Evolutionary conservation across 2,329 filamentous ascomycete species (phyloP), one percentile per base, ranked within the genome.

Genomic region (Alternaria triticina): DNA sequence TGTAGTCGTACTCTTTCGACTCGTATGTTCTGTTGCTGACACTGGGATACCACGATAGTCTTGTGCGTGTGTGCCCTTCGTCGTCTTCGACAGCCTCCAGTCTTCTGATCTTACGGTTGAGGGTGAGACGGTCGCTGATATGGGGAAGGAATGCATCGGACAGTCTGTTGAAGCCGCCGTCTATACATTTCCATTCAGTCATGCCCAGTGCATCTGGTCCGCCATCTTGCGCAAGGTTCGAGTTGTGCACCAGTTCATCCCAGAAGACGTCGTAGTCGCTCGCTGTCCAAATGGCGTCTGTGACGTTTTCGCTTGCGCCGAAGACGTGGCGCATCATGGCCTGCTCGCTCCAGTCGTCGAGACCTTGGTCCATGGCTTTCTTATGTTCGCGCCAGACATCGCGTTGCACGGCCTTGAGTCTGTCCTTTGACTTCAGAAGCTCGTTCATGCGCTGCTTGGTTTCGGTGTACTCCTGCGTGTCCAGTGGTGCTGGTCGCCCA

Each of bases 241-340:
- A 57, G 55, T 57, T 57, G 28, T 57, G 55, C 12, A 49, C 44
- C 1, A 57, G 5, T 10, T 57, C 55, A n/a, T 57, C 55, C 55
- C 44, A 57, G 45, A 57, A 57, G n/a, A 57, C 28, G 28, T 57
- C 55, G 55, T 57, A 50, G 45, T 59, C 49, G 47, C 33, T 54
- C 25, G 47, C 30, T 28, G 57, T 59, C 57, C 40, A 52, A 22
- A 45, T 59, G 9, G 36, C 36, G 36, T 40, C 36, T 40, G 36
- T 40, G n/a, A 40, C 36, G 36, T 17, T 40, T 17, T 40, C 36
- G 36, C 36, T 40, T 17, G 36, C 36, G 1, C 36, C 36, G 0
- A 40, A 40, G 36, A 40, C 36, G n/a, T 40, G 15, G 36, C 36
- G 36, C n/a, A 40, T 40, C 36, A 40, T 40, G 36, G 36, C 36